phyloP scores from a whole-genome alignment of 2,329 filamentous ascomycete genomes.

The Xylaria arbuscula region DNA sequence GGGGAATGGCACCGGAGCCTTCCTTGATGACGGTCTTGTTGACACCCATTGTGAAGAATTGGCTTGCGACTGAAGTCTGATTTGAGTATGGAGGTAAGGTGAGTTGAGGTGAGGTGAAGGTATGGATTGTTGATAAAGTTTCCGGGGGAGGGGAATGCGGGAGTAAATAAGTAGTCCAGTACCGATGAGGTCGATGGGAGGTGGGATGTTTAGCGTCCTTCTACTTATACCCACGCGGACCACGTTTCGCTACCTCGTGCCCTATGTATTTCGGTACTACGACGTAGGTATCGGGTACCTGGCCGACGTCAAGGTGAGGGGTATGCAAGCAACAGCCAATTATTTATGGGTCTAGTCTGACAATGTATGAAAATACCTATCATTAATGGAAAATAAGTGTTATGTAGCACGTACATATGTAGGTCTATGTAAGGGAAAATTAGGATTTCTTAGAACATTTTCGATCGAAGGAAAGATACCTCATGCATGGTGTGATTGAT shows the following conservation, averaged over 20 bases:
- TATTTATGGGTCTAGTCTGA: background rate
- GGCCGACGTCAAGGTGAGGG: constrained; percentile 27
- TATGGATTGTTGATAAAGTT: constrained; percentile 18
- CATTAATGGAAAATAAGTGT: background rate
- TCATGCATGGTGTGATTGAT: too few species aligned
- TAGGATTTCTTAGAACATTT: too few species aligned
- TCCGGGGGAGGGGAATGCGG: constrained; percentile 30
- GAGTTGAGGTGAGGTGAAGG: background rate
- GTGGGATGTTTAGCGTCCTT: constrained; percentile 48
- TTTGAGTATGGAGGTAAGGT: background rate
- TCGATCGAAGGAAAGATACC: too few species aligned
- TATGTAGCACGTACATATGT: background rate
- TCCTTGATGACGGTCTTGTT: constrained; percentile 71
- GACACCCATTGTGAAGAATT: constrained; percentile 72
- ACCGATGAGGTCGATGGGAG: background rate
- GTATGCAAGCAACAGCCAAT: constrained; percentile 15
- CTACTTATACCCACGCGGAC: constrained; percentile 6
- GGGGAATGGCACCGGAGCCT: constrained; percentile 73
- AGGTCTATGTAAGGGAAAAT: background rate
- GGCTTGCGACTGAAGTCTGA: background rate
- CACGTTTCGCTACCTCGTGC: constrained; percentile 5
- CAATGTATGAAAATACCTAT: background rate
- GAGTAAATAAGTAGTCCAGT: constrained; percentile 19
- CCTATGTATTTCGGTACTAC: too few species aligned
- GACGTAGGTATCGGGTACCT: background rate